Evolutionary conservation across 2,329 filamentous ascomycete genomes (phyloP).

Genomic region (Pyricularia pennisetigena): DNA sequence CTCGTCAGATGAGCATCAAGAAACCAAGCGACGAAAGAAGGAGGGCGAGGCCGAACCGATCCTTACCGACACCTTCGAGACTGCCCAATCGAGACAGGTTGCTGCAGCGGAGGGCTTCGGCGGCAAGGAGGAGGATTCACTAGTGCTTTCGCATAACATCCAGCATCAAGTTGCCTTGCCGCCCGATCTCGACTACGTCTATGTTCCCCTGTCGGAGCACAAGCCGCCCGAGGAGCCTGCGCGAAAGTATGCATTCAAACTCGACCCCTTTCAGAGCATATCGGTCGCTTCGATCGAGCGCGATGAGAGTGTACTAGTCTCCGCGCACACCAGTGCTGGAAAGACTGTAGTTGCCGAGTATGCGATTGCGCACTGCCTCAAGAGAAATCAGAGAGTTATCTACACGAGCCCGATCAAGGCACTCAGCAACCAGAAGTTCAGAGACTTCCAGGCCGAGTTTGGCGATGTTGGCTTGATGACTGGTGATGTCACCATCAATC

Average conservation of each 20-base stretch:
- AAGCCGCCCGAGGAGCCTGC: constrained; percentile 82
- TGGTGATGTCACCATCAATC: constrained; percentile 98
- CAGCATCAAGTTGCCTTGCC: constrained; percentile 95
- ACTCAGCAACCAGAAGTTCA: constrained; percentile 95
- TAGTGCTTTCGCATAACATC: constrained; percentile 92
- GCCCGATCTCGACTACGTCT: constrained; percentile 87
- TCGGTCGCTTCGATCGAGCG: constrained; percentile 92
- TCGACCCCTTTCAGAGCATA: constrained; percentile 95
- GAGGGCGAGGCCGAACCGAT: constrained; percentile 64
- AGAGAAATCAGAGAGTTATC: constrained; percentile 95
- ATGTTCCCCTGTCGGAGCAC: constrained; percentile 90
- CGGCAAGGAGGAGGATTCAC: constrained; percentile 48
- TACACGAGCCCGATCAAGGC: constrained; percentile 99
- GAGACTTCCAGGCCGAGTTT: constrained; percentile 92
- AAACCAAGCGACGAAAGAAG: constrained; percentile 54
- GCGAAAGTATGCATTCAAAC: constrained; percentile 74
- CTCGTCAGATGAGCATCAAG: constrained; percentile 27
- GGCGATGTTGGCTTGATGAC: constrained; percentile 98
- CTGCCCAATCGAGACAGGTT: constrained; percentile 85
- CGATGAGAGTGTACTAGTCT: constrained; percentile 92
- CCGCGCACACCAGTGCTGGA: constrained; percentile 92
- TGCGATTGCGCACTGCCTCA: constrained; percentile 92
- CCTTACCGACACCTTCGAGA: constrained; percentile 89
- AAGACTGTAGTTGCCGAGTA: constrained; percentile 99
- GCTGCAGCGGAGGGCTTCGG: constrained; percentile 62